Evolutionary conservation across 2,329 filamentous ascomycete species (phyloP).

Genomic region (Macrophomina phaseolina): DNA sequence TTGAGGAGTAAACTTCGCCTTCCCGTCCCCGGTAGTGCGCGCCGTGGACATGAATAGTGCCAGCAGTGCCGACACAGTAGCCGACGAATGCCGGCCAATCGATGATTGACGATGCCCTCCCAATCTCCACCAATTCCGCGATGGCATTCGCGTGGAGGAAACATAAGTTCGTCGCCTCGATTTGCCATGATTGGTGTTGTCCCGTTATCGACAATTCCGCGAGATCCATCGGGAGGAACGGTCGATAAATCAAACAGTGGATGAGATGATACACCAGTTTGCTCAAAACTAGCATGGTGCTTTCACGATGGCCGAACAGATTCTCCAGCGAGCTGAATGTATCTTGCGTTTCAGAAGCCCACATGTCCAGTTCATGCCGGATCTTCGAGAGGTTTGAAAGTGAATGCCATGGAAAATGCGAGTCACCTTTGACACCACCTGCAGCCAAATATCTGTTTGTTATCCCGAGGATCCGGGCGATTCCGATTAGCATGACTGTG

Average conservation of each 20-base stretch:
- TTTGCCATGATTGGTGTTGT: constrained; percentile 91
- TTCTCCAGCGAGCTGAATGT: constrained; percentile 77
- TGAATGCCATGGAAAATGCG: constrained; percentile 89
- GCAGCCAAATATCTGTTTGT: constrained; percentile 85
- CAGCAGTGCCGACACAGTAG: constrained; percentile 85
- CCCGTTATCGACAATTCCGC: constrained; percentile 79
- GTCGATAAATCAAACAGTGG: constrained; percentile 84
- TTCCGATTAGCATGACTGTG: constrained; percentile 82
- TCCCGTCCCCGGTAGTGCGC: constrained; percentile 74
- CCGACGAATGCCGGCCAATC: constrained; percentile 89
- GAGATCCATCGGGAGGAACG: constrained; percentile 84
- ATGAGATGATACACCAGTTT: constrained; percentile 87
- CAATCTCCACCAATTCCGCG: constrained; percentile 76
- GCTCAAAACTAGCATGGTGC: constrained; percentile 78
- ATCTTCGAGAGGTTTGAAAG: constrained; percentile 86
- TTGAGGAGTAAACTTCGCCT: constrained; percentile 68
- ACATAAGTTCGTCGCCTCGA: constrained; percentile 86
- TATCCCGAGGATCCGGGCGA: constrained; percentile 79
- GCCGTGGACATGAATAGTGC: constrained; percentile 86
- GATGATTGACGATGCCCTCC: constrained; percentile 73
- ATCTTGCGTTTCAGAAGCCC: constrained; percentile 81
- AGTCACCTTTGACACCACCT: constrained; percentile 86
- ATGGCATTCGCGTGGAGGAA: constrained; percentile 88
- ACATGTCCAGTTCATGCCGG: constrained; percentile 81
- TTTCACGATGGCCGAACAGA: constrained; percentile 78